Evolutionary conservation across 2,329 filamentous ascomycete species (phyloP), one percentile per base, ranked within the genome.

Genomic region (Paraphoma sp.): DNA sequence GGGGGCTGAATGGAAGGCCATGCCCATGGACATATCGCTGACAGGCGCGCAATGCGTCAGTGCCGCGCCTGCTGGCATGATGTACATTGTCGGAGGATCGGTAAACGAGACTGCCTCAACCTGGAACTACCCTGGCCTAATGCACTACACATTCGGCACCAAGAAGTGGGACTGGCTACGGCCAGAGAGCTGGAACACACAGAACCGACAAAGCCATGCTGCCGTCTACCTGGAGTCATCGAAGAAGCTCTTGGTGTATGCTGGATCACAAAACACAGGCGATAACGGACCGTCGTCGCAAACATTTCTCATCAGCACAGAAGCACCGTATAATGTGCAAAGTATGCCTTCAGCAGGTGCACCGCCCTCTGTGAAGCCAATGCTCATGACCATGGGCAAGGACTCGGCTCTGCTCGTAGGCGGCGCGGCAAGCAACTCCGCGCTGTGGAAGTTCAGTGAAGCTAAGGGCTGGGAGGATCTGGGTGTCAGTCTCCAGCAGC

Each of bases 81-180:
- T 97, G 30, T 97, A 89, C 72, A 84, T 97, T 45, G 87, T 98
- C 38, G 94, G 94, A 65, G 94, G 94, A 51, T 71, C 75, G 16
- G 63, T 67, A 29, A 76, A 75, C 31, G 71, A 63, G 47, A 76
- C 76, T 6, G 70, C 68, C 9, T 59, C 68, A 9, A 53, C 56
- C 3, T 74, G 82, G 55, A 78, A 82, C 14, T 96, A 95, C 71
- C 79, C 85, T 9, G 94, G 94, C 10, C 76, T 98, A 50, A 93
- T 97, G 76, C 80, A 84, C 63, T 91, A 86, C 69, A 82, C 80
- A 3, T 89, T 89, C 65, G 71, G 77, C 4, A 74, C 82, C 50
- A 76, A 82, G 55, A 81, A 76, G 53, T 91, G 88, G 88, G 80
- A 86, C 57, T 84, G 81, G 42, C 77, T 89, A 40, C 72, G 72